These are phyloP conservation scores for Durio zibethinus DNA, from an alignment of 345 rosid genomes.

Conservation along the genomic window DNA sequence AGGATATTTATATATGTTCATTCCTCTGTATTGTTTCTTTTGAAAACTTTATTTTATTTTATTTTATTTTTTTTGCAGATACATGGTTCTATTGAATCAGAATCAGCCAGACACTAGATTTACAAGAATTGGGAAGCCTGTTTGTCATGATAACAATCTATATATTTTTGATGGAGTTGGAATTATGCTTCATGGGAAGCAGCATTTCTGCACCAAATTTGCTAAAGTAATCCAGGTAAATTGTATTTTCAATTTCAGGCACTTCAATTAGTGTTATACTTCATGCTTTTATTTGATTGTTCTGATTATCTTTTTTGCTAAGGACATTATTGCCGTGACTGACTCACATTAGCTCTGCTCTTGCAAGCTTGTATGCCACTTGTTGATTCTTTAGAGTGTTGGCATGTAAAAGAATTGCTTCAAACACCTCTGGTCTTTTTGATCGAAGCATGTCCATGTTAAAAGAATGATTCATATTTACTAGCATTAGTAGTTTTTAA, in stretches of 20 bases:
- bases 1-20: not conserved
- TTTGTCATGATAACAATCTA: not conserved
- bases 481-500: not conserved
- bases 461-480: not conserved
- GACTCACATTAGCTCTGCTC: not conserved
- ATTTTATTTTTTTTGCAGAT: slow-evolving; percentile 32
- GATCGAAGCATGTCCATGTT: not conserved
- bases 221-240: slow-evolving; percentile 49
- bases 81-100: slow-evolving; percentile 41
- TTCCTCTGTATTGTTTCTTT: not conserved
- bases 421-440: not conserved
- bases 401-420: not conserved
- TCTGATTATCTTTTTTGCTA: not conserved
- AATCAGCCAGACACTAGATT: slow-evolving; percentile 22
- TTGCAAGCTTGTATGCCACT: not conserved
- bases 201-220: slow-evolving; percentile 46
- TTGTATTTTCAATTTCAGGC: not conserved
- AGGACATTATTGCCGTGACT: not conserved
- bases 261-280: not conserved
- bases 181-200: slow-evolving; percentile 57
- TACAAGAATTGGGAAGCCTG: slow-evolving; percentile 20
- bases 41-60: slow-evolving; percentile 4
- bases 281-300: not conserved
- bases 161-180: slow-evolving; percentile 50
- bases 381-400: not conserved